phyloP scores from a whole-genome alignment of 257 asterid species.

The Solanum okadae region DNA sequence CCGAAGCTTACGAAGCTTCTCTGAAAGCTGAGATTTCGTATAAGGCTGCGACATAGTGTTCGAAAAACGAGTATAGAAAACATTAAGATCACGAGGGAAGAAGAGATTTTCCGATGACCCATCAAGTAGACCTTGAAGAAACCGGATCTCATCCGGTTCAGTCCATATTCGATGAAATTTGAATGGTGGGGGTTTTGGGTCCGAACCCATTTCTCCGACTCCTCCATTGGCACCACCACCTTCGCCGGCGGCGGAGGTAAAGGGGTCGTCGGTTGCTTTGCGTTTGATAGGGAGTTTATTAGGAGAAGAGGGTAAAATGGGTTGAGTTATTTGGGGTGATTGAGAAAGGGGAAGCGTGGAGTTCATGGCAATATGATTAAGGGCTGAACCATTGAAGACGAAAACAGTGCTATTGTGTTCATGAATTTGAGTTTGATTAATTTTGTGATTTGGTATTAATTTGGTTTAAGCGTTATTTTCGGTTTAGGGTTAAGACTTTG shows the following conservation, averaged over 20 bases:
- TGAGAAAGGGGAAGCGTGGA: slow-evolving; percentile 27
- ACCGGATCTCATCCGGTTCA: slow-evolving; percentile 84
- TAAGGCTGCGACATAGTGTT: slow-evolving; percentile 73
- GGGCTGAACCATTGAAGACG: not conserved
- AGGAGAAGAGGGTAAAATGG: slow-evolving; percentile 21
- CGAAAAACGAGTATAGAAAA: slow-evolving; percentile 63
- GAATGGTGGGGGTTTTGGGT: slow-evolving; percentile 42
- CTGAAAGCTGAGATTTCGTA: slow-evolving; percentile 74
- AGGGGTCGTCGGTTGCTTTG: slow-evolving; percentile 27
- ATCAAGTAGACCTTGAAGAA: slow-evolving; percentile 53
- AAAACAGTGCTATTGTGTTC: not conserved
- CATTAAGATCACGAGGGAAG: slow-evolving; percentile 62
- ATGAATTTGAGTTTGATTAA: not conserved
- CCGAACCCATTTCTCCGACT: not conserved
- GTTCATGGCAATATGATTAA: slow-evolving; percentile 34
- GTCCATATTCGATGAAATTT: slow-evolving; percentile 86
- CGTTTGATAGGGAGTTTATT: slow-evolving; percentile 79
- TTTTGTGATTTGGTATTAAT: not conserved
- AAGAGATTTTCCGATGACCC: slow-evolving; percentile 30
- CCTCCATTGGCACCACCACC: not conserved
- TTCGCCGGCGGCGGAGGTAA: not conserved
- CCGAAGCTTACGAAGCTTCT: slow-evolving; percentile 71
- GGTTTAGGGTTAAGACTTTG: slow-evolving; percentile 13
- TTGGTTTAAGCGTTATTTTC: slow-evolving; percentile 14
- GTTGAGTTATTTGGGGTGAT: not conserved